Percentiles rank a stretch among this genome's conserved stretches.
Conservation (phyloP, 768 basidiomycete genomes). For the Infundibulicybe gibba region DNA sequence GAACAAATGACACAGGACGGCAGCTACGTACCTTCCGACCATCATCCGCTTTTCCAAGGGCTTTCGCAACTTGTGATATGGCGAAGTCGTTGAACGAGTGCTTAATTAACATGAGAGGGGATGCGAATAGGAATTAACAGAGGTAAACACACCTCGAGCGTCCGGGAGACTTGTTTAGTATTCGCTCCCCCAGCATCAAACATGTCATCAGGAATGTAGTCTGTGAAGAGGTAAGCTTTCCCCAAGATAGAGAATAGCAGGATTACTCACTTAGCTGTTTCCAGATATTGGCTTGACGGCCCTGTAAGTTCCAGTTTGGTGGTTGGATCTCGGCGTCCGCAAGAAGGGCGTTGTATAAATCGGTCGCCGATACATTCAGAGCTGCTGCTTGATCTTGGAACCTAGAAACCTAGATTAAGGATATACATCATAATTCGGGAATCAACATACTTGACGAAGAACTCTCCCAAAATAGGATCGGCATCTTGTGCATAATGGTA, state of each 20-base stretch:
- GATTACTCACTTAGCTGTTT: constrained; percentile 39
- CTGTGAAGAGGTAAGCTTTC: constrained; percentile 12
- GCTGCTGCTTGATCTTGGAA: constrained; percentile 45
- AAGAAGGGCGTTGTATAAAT: constrained; percentile 53
- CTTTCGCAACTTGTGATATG: constrained; percentile 59
- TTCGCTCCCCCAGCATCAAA: constrained; percentile 48
- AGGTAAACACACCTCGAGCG: constrained; percentile 44
- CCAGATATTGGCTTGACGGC: constrained; percentile 55
- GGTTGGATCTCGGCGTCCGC: constrained; percentile 58
- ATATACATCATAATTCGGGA: not conserved
- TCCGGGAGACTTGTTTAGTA: constrained; percentile 59
- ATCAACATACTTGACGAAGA: constrained; percentile 52
- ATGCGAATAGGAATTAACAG: not conserved
- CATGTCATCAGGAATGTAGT: constrained; percentile 37
- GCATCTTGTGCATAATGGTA: constrained; percentile 34
- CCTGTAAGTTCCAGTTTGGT: constrained; percentile 60
- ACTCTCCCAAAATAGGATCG: constrained; percentile 62
- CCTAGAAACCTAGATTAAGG: constrained; percentile 20
- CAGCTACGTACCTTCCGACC: constrained; percentile 39
- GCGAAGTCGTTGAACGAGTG: constrained; percentile 63
- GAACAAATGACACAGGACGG: not conserved
- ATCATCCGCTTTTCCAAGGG: constrained; percentile 46
- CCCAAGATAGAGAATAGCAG: not conserved
- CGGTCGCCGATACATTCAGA: constrained; percentile 43
- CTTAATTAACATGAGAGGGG: constrained; percentile 22